Base-by-base conservation (phyloP, 495 filamentous ascomycete genomes). In the Penicillium longicatenatum region DNA sequence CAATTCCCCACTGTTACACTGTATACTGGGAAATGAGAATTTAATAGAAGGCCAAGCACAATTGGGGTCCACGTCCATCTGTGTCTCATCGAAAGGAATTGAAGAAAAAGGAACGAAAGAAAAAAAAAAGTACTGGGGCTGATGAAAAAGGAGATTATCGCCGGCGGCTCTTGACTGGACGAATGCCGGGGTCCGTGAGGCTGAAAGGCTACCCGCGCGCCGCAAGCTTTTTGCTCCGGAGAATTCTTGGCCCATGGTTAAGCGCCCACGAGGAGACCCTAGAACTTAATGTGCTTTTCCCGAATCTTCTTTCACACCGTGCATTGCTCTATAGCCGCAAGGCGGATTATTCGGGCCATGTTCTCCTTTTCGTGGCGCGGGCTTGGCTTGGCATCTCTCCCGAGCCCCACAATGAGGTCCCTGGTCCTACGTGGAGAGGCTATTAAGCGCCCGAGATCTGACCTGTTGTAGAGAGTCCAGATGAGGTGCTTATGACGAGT, bases 211-310 rank as follows among this genome's bases (percentile, higher is more conserved):
- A 59, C 44, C 63, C 64, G 59, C 63, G 64, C 59, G 59, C 57
- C 46, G 63, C 53, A 53, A 48, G 48, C 54, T 61, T 59, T 57
- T 58, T 41, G 33, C 37, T 49, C 50, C 61, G 67, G 64, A 59
- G 64, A 55, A 62, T 69, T 63, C 59, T 57, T 39, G 59, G 47
- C 67, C 64, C 59, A 20, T 67, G 54, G 64, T 65, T 69, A 69
- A 67, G 64, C 67, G 67, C 67, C 45, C 58, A 54, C 43, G 46
- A 46, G 55, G 54, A 30, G 33, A 22, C 47, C 54, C 51, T 24
- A 33, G 35, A 17, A 39, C 24, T 39, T 46, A 14, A 29, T 45
- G 44, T 59, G 37, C 50, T 39, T 16, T 17, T 48, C 24, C 51
- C 59, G 43, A 60, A 61, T 46, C 41, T 60, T 60, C 50, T 59